A percentile compares a stretch with the other conserved stretches of the same genome.
These are phyloP conservation scores for Auriscalpium microsporum DNA, from an alignment of 768 basidiomycete species.

Conservation along the genomic window DNA sequence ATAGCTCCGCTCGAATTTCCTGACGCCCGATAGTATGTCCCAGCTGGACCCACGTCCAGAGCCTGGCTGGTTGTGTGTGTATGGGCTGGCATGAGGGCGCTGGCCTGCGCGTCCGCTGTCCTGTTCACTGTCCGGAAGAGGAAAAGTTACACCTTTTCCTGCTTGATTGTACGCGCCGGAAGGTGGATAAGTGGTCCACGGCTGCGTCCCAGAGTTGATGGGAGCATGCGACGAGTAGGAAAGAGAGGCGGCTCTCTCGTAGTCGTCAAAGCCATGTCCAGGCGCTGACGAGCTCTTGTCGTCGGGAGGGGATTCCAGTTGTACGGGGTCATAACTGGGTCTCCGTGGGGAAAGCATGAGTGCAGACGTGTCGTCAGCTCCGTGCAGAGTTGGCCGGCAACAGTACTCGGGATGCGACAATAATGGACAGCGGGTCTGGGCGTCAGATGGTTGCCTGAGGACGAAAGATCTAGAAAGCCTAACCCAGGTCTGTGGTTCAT, in stretches of 20 bases:
- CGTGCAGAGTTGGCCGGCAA: neutral
- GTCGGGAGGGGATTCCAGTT: neutral
- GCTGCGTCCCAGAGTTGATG: neutral
- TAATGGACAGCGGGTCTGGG: neutral
- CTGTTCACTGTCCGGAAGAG: neutral
- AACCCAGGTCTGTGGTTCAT: neutral
- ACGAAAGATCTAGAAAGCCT: neutral
- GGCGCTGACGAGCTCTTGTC: neutral
- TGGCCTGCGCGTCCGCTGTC: neutral
- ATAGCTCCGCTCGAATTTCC: slow-evolving; percentile 45
- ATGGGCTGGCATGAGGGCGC: neutral
- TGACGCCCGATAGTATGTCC: slow-evolving; percentile 42
- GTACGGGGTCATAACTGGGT: neutral
- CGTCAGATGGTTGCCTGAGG: neutral
- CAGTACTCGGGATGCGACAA: neutral
- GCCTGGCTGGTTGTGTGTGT: neutral
- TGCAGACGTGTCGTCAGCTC: neutral
- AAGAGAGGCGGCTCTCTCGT: slow-evolving; percentile 2
- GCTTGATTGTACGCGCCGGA: neutral
- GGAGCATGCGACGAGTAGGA: slow-evolving; percentile 7
- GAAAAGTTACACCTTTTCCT: too few species aligned
- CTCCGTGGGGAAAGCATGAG: slow-evolving; percentile 3
- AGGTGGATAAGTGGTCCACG: neutral
- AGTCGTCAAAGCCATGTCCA: slow-evolving; percentile 1
- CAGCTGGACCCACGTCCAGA: slow-evolving; percentile 30